A percentile compares a stretch with the other conserved stretches of the same genome.
Evolutionary conservation across 2,329 filamentous ascomycete species (phyloP).

Genomic region (Biscogniauxia marginata): DNA sequence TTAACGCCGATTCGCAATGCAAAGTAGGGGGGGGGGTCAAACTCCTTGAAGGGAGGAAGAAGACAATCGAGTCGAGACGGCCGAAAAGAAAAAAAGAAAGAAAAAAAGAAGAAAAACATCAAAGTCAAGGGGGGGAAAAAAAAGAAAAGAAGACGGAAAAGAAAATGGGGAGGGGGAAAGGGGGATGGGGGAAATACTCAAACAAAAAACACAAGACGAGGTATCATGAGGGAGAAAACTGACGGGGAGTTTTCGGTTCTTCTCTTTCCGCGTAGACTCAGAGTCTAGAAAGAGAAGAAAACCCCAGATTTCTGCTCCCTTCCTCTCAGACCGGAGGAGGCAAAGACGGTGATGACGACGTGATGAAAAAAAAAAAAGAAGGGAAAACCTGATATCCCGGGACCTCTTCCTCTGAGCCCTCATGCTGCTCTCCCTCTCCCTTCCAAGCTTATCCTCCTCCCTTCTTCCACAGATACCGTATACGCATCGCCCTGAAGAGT

Average conservation of each 20-base stretch:
- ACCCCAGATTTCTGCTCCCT: no score
- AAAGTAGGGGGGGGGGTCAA: constrained; percentile 1
- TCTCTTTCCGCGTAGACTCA: no score
- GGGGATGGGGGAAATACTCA: constrained; percentile 12
- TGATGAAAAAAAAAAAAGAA: no score
- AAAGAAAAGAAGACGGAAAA: constrained; percentile 8
- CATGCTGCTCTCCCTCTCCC: neutral
- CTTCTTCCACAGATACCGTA: neutral
- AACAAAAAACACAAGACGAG: constrained; percentile 4
- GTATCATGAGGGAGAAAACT: neutral
- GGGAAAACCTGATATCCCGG: no score
- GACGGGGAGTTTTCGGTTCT: no score
- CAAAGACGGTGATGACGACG: no score
- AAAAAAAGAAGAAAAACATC: neutral
- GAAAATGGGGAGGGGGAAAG: neutral
- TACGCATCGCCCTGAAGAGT: neutral
- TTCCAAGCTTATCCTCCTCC: no score
- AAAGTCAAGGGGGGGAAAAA: constrained; percentile 5
- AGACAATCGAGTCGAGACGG: constrained; percentile 11
- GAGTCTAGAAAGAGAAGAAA: no score
- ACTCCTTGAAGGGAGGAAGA: constrained; percentile 7
- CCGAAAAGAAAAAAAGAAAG: neutral
- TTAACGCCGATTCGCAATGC: neutral
- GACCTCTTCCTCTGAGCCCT: no score
- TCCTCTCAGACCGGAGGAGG: no score